phyloP scores from a whole-genome alignment of 2,329 filamentous ascomycete species.

The Aspergillus spinulosporus region DNA sequence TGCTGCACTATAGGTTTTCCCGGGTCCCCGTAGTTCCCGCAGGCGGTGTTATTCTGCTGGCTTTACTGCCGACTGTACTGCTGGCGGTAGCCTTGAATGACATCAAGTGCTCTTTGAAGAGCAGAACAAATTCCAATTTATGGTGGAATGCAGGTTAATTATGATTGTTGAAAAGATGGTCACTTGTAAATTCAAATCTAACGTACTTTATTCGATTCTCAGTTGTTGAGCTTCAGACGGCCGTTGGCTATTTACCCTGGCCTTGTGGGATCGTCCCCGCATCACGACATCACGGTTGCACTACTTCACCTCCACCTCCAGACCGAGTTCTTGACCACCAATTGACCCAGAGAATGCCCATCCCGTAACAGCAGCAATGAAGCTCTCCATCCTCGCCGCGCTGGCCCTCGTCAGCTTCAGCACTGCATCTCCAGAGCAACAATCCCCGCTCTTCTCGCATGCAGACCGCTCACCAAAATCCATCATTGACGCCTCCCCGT shows the following conservation, averaged over 20 bases:
- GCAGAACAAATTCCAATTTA: background rate
- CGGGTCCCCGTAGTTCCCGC: background rate
- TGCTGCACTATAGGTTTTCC: background rate
- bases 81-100: background rate
- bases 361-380: background rate
- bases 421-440: background rate
- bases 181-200: background rate
- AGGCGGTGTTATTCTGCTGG: slow-evolving; percentile 6
- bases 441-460: background rate
- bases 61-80: background rate
- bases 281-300: background rate
- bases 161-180: background rate
- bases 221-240: background rate
- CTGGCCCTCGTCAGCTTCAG: slow-evolving; percentile 10
- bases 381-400: slow-evolving; percentile 2
- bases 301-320: background rate
- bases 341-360: background rate
- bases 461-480: background rate
- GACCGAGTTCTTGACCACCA: background rate
- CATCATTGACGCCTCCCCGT: slow-evolving; percentile 45
- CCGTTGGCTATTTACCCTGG: background rate
- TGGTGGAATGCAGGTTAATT: background rate
- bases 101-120: background rate
- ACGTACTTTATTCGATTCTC: background rate
- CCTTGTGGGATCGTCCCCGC: background rate